Conservation (phyloP, 139 green algal species). For the Chlorella ohadii region DNA sequence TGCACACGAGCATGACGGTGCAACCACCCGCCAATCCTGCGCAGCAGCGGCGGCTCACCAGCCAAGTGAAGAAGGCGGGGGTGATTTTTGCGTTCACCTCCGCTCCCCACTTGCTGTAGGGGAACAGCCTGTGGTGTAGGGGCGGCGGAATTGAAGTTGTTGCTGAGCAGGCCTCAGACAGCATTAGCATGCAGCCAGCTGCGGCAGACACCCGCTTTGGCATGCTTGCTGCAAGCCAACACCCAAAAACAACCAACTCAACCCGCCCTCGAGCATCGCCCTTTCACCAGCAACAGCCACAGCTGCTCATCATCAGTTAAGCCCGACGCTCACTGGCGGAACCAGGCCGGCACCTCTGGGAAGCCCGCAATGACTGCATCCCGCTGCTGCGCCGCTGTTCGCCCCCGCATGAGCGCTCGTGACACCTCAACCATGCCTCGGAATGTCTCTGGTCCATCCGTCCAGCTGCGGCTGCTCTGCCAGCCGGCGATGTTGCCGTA, state of each 20-base stretch:
- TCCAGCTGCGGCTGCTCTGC: constrained; percentile 55
- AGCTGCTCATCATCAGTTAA: no score
- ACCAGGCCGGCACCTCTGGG: constrained; percentile 64
- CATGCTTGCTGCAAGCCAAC: no score
- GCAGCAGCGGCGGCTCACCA: constrained; percentile 54
- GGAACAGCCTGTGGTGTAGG: constrained; percentile 55
- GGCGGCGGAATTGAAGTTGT: no score
- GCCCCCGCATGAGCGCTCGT: constrained; percentile 58
- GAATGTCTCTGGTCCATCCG: constrained; percentile 58
- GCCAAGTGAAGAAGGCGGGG: constrained; percentile 78
- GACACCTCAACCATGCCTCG: constrained; percentile 82
- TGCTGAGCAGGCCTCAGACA: no score
- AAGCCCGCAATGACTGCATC: constrained; percentile 75
- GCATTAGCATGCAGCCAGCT: no score
- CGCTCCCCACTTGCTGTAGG: constrained; percentile 79
- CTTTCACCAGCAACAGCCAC: no score
- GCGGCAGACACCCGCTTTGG: no score
- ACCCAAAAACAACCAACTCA: no score
- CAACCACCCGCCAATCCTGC: no score
- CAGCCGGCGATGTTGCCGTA: constrained; percentile 68
- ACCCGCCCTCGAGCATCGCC: no score
- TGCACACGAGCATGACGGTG: no score
- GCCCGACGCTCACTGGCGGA: constrained; percentile 51
- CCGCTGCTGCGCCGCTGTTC: constrained; percentile 56
- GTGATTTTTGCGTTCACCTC: constrained; percentile 83